Conservation (phyloP, 305 asterid genomes). For the Withania somnifera region DNA sequence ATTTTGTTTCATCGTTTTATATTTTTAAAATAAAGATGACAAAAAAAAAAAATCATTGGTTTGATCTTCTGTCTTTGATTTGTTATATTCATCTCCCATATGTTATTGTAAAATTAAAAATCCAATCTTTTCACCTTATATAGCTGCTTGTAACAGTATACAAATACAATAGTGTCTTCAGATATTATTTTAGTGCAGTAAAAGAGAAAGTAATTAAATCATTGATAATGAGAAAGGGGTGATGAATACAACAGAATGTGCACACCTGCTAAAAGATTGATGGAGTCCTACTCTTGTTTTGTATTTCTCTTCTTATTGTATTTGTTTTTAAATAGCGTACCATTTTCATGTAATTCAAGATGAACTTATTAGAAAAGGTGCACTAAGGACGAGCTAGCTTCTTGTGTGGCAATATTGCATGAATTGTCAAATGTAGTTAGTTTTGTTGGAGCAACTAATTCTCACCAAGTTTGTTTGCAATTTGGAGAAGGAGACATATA, state of each 20-base stretch:
- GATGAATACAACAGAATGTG: background rate
- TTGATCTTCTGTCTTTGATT: background rate
- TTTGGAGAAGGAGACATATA: too few relatives aligned
- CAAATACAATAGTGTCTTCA: background rate
- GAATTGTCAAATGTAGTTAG: background rate
- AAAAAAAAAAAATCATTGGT: constrained; percentile 10
- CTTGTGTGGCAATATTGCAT: background rate
- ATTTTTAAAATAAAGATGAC: background rate
- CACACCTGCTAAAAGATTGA: background rate
- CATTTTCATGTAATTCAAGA: too few relatives aligned
- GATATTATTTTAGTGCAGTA: background rate
- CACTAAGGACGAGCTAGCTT: background rate
- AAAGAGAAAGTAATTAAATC: background rate
- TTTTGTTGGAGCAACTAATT: background rate
- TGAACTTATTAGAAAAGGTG: background rate
- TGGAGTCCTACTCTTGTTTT: too few relatives aligned
- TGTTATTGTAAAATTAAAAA: background rate
- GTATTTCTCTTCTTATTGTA: too few relatives aligned
- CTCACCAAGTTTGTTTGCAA: background rate
- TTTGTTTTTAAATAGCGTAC: too few relatives aligned
- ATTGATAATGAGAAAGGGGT: background rate
- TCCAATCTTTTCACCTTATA: background rate
- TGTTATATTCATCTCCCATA: background rate
- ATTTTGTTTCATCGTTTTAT: constrained; percentile 22
- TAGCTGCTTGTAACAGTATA: background rate